Percentiles rank a stretch among this genome's conserved stretches.
These are phyloP conservation scores for Neonothopanus nambi DNA, from an alignment of 1,284 basidiomycete genomes.

Conservation along the genomic window DNA sequence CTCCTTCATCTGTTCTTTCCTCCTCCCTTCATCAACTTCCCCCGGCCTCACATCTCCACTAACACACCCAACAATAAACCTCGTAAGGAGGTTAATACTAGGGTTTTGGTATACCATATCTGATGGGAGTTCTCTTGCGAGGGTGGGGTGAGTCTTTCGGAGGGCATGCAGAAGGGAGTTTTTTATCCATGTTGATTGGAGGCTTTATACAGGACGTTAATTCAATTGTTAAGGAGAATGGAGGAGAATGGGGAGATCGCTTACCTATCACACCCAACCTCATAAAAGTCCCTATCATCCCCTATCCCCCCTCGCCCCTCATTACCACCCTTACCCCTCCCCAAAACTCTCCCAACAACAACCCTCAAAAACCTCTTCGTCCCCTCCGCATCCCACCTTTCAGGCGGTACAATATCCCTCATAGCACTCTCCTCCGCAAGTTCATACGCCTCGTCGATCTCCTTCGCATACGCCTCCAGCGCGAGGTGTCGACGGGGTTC, in stretches of 20 bases:
- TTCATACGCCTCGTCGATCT: conserved; percentile 31
- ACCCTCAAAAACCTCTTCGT: conserved; percentile 29
- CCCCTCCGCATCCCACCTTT: conserved; percentile 26
- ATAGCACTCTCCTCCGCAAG: conserved; percentile 20
- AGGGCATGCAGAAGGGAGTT: conserved; percentile 37
- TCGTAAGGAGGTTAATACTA: conserved; percentile 28
- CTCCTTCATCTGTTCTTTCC: background rate
- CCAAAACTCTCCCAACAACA: conserved; percentile 29
- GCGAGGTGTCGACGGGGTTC: conserved; percentile 27
- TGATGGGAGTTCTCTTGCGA: conserved; percentile 17
- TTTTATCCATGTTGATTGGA: conserved; percentile 44
- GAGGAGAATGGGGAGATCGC: background rate
- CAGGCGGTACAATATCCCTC: conserved; percentile 22
- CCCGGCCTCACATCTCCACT: background rate
- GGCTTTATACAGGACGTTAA: conserved; percentile 24
- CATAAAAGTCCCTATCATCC: conserved; percentile 43
- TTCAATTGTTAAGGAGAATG: too few relatives aligned
- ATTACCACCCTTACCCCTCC: background rate
- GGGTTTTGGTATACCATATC: conserved; percentile 38
- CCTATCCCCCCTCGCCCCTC: conserved; percentile 15
- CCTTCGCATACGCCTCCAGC: conserved; percentile 28
- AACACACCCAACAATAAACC: conserved; percentile 11
- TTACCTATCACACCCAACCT: conserved; percentile 46
- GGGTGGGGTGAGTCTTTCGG: conserved; percentile 18
- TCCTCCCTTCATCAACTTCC: background rate